phyloP scores from a whole-genome alignment of 2,329 filamentous ascomycete species.

The Colletotrichum phormii region DNA sequence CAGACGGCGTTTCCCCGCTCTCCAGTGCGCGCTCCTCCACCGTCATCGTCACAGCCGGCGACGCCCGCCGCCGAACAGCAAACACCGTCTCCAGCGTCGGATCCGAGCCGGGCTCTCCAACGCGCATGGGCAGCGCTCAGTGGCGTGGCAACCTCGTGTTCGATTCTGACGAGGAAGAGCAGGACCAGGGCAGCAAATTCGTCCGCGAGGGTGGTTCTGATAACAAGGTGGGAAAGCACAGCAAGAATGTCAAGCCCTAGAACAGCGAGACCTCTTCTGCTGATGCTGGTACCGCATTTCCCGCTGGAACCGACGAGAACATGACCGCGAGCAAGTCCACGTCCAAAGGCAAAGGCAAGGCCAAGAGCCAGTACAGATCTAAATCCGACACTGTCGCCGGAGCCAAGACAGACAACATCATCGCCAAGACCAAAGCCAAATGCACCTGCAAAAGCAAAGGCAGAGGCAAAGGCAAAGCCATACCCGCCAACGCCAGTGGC shows the following conservation, averaged over 20 bases:
- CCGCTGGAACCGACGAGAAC: too few species aligned
- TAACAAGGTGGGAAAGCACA: slow-evolving; percentile 6
- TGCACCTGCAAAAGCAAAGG: not conserved
- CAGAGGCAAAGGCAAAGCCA: not conserved
- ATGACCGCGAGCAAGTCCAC: not conserved
- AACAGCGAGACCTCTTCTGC: not conserved
- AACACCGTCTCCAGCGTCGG: not conserved
- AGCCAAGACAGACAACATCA: not conserved
- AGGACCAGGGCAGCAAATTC: not conserved
- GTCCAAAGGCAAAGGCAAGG: not conserved
- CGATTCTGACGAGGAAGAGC: slow-evolving; percentile 15
- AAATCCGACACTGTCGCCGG: too few species aligned
- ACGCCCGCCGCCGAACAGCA: not conserved
- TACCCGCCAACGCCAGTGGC: not conserved
- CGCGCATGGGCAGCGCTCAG: not conserved
- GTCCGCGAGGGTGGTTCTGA: not conserved
- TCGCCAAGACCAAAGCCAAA: not conserved
- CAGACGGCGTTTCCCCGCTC: not conserved
- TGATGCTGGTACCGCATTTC: not conserved
- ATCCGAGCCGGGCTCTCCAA: not conserved
- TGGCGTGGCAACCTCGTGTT: not conserved
- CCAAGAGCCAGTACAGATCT: too few species aligned
- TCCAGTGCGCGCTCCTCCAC: not conserved
- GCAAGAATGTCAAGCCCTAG: slow-evolving; percentile 22
- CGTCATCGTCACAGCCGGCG: too few species aligned